Conservation (phyloP, 2,329 filamentous ascomycete species). For the Capronia epimyces region DNA sequence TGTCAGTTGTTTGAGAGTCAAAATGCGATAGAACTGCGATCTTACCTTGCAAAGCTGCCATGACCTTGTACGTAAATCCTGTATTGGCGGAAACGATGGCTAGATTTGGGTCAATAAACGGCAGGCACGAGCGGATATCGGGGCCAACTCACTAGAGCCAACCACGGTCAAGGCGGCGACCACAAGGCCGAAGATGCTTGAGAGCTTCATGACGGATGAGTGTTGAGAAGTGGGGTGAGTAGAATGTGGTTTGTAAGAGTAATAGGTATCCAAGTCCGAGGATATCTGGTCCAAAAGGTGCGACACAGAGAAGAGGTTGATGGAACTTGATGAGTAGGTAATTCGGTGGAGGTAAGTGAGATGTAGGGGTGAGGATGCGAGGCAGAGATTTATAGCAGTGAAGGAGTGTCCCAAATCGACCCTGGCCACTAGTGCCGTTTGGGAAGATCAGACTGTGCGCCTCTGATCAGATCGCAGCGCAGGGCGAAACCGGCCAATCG, state of each 20-base stretch:
- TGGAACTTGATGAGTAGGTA: conserved; percentile 13
- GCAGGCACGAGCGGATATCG: neutral
- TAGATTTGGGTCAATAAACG: conserved; percentile 11
- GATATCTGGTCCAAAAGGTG: conserved; percentile 24
- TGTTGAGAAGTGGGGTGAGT: conserved; percentile 8
- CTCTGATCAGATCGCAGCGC: neutral
- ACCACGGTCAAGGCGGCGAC: conserved; percentile 10
- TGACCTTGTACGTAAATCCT: conserved; percentile 3
- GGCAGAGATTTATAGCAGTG: conserved; percentile 20
- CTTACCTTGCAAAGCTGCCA: conserved; percentile 19
- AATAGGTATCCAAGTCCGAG: conserved; percentile 26
- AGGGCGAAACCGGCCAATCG: neutral
- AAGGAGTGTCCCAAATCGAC: conserved; percentile 4
- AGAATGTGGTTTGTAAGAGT: conserved; percentile 24
- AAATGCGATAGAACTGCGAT: neutral
- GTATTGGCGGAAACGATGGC: conserved; percentile 2
- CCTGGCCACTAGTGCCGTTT: neutral
- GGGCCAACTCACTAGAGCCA: conserved; percentile 12
- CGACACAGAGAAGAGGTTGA: conserved; percentile 12
- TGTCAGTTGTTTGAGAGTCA: conserved; percentile 4
- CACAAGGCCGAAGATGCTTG: conserved; percentile 10
- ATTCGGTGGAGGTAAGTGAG: conserved; percentile 13
- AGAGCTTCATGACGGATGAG: conserved; percentile 27
- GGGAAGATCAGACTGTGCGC: neutral
- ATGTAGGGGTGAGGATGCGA: conserved; percentile 9